phyloP scores from a whole-genome alignment of 1,284 basidiomycete species.

The Apiotrichum laibachii region DNA sequence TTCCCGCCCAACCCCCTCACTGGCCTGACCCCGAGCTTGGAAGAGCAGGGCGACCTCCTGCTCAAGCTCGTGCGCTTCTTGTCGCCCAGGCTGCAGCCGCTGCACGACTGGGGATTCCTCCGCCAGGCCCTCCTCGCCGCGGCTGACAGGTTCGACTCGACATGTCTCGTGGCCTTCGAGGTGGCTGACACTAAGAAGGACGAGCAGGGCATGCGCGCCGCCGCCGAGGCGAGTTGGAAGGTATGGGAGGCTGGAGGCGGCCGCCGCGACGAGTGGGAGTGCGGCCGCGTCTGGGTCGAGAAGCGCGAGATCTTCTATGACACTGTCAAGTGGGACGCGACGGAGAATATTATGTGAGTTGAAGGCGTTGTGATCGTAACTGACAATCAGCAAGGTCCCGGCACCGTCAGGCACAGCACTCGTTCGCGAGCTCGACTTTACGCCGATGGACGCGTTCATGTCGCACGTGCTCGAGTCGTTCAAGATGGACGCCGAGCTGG shows the following conservation, averaged over 20 bases:
- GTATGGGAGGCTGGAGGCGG: constrained; percentile 58
- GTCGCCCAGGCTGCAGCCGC: constrained; percentile 61
- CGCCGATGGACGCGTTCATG: constrained; percentile 91
- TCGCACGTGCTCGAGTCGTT: constrained; percentile 64
- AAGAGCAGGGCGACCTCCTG: constrained; percentile 35
- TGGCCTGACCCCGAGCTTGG: constrained; percentile 28
- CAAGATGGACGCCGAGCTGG: constrained; percentile 69
- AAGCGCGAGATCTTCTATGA: constrained; percentile 93
- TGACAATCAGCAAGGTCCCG: constrained; percentile 31
- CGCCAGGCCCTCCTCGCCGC: constrained; percentile 68
- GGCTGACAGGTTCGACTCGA: constrained; percentile 82
- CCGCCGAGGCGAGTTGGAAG: constrained; percentile 78
- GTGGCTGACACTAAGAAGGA: constrained; percentile 68
- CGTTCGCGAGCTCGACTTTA: constrained; percentile 65
- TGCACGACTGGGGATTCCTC: constrained; percentile 64
- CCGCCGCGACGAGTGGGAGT: constrained; percentile 70
- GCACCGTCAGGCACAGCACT: constrained; percentile 32
- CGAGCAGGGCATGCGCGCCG: constrained; percentile 69
- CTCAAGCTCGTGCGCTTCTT: constrained; percentile 58
- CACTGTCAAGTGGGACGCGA: constrained; percentile 69
- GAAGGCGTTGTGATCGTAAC: background rate
- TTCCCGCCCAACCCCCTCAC: constrained; percentile 55
- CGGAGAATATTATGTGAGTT: constrained; percentile 78
- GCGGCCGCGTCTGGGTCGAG: constrained; percentile 88
- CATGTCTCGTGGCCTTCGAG: constrained; percentile 78